These are phyloP conservation scores for Recurvomyces mirabilis DNA, from an alignment of 495 filamentous ascomycete species.

Conservation along the genomic window DNA sequence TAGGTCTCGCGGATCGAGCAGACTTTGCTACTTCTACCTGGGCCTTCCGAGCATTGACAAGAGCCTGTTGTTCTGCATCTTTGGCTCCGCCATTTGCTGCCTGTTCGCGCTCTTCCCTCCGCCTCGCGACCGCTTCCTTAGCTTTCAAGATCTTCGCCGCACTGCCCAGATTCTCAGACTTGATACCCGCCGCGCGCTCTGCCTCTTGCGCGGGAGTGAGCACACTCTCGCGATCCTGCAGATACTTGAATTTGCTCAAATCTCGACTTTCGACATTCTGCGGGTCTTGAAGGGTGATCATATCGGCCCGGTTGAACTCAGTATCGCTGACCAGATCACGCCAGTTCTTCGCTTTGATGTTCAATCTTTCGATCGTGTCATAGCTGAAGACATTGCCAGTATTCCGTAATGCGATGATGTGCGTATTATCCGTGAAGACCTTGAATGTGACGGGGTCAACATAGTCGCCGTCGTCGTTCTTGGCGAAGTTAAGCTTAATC, in stretches of 20 bases:
- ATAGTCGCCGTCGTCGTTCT: slow-evolving; percentile 87
- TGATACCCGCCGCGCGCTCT: slow-evolving; percentile 55
- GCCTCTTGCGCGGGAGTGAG: slow-evolving; percentile 51
- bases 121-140: slow-evolving; percentile 80
- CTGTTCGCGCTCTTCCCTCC: slow-evolving; percentile 48
- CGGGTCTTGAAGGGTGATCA: slow-evolving; percentile 93
- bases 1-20: slow-evolving; percentile 31
- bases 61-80: slow-evolving; percentile 29
- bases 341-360: slow-evolving; percentile 98
- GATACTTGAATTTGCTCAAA: slow-evolving; percentile 77
- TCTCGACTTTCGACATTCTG: slow-evolving; percentile 79
- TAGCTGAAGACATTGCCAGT: slow-evolving; percentile 92
- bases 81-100: slow-evolving; percentile 16
- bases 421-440: slow-evolving; percentile 93
- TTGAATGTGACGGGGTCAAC: slow-evolving; percentile 97
- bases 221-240: slow-evolving; percentile 68
- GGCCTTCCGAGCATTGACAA: slow-evolving; percentile 32
- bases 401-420: slow-evolving; percentile 80
- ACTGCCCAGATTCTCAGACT: slow-evolving; percentile 63
- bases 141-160: slow-evolving; percentile 82
- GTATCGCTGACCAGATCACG: slow-evolving; percentile 76
- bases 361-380: slow-evolving; percentile 89
- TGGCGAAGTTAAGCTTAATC: slow-evolving; percentile 80
- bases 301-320: slow-evolving; percentile 82
- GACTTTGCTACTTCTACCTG: slow-evolving; percentile 29